These are phyloP conservation scores for Xerocomus spinulosus DNA, from an alignment of 768 basidiomycete species.

Conservation along the genomic window DNA sequence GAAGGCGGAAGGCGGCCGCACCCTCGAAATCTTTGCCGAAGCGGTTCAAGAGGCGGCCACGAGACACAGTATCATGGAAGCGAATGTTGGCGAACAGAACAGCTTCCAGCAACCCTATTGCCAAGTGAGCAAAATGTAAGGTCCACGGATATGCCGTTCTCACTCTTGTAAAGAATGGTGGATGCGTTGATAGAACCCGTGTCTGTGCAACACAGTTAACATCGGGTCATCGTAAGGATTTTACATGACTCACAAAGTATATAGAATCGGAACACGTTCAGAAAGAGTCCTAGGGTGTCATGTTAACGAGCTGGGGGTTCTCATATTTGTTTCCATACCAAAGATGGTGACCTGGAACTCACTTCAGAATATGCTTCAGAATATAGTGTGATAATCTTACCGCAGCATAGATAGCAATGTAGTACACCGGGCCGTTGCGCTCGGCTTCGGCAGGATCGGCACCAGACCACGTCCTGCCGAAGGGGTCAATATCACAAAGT, in stretches of 20 bases:
- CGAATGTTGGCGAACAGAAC: slow-evolving; percentile 86
- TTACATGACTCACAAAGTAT: slow-evolving; percentile 57
- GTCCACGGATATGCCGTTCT: background rate
- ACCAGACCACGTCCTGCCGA: slow-evolving; percentile 53
- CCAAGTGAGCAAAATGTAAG: slow-evolving; percentile 11
- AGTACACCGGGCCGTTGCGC: slow-evolving; percentile 42
- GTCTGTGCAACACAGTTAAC: slow-evolving; percentile 36
- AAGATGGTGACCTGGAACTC: slow-evolving; percentile 32
- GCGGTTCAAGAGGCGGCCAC: slow-evolving; percentile 77
- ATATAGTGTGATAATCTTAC: slow-evolving; percentile 32
- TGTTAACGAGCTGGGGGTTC: slow-evolving; percentile 4
- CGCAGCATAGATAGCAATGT: slow-evolving; percentile 58
- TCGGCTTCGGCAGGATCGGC: slow-evolving; percentile 37
- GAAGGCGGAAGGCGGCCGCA: slow-evolving; percentile 1
- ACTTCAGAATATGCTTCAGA: slow-evolving; percentile 19
- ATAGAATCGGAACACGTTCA: slow-evolving; percentile 63
- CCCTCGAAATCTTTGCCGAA: slow-evolving; percentile 91
- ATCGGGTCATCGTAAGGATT: background rate
- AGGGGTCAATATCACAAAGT: slow-evolving; percentile 23
- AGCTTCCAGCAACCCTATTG: slow-evolving; percentile 57
- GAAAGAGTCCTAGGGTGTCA: slow-evolving; percentile 40
- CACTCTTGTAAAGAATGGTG: slow-evolving; percentile 67
- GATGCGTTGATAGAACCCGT: slow-evolving; percentile 81
- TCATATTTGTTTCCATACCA: slow-evolving; percentile 23
- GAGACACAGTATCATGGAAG: slow-evolving; percentile 89